phyloP scores from a whole-genome alignment of 768 basidiomycete genomes.

The Russula compacta region DNA sequence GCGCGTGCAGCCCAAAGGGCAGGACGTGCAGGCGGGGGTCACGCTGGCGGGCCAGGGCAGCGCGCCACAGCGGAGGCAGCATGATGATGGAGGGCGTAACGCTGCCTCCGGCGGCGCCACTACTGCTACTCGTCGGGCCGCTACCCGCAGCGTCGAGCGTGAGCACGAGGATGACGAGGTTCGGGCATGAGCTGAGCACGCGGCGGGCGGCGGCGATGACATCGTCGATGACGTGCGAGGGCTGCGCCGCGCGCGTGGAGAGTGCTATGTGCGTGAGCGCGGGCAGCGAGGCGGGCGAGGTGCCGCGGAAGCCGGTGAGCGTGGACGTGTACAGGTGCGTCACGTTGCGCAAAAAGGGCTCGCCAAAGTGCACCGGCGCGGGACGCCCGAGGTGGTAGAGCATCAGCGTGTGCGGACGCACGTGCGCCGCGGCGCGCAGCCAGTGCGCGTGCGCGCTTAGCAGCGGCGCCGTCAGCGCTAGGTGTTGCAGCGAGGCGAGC shows the following conservation, averaged over 20 bases:
- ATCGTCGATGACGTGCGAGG: not conserved
- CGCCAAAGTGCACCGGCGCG: slow-evolving; percentile 14
- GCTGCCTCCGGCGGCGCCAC: not conserved
- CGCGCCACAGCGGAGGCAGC: not conserved
- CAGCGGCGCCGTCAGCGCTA: slow-evolving; percentile 18
- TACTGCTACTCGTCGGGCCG: too few relatives aligned
- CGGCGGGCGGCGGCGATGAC: not conserved
- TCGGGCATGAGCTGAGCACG: slow-evolving; percentile 6
- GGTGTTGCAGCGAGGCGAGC: slow-evolving; percentile 7
- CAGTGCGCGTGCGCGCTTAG: slow-evolving; percentile 20
- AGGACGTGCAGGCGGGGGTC: slow-evolving; percentile 17
- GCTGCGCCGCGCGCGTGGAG: slow-evolving; percentile 14
- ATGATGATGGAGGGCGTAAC: not conserved
- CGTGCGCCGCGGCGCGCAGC: slow-evolving; percentile 7
- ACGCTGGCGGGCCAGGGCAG: not conserved
- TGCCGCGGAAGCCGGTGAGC: slow-evolving; percentile 16
- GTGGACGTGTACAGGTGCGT: slow-evolving; percentile 19
- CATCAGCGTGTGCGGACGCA: slow-evolving; percentile 18
- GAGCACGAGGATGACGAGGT: slow-evolving; percentile 17
- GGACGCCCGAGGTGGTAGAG: slow-evolving; percentile 19
- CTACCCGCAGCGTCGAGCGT: not conserved
- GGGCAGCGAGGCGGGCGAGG: slow-evolving; percentile 9
- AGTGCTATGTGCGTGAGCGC: slow-evolving; percentile 16
- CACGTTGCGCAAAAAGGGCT: slow-evolving; percentile 11
- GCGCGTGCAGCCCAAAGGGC: slow-evolving; percentile 15